These are phyloP conservation scores for Blastomyces silverae DNA, from an alignment of 2,329 filamentous ascomycete genomes.

Conservation along the genomic window DNA sequence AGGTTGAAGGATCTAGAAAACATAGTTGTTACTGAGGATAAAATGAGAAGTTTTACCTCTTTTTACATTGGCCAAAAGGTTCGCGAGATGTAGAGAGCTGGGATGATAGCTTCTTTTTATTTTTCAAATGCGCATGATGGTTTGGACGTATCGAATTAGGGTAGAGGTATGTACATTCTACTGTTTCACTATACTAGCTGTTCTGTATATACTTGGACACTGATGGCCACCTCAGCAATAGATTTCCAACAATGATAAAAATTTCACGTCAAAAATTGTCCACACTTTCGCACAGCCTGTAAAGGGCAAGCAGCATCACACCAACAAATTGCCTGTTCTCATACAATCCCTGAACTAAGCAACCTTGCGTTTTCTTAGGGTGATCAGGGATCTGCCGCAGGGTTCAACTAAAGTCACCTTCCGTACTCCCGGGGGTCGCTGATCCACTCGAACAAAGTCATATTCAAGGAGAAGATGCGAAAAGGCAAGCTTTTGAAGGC, in stretches of 20 bases:
- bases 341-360: background rate
- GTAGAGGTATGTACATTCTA: background rate
- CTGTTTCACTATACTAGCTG: background rate
- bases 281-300: background rate
- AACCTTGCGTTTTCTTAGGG: background rate
- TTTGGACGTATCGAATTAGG: background rate
- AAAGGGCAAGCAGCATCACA: background rate
- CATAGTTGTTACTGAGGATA: background rate
- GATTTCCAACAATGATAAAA: too few relatives aligned
- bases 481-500: constrained; percentile 10
- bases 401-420: constrained; percentile 10
- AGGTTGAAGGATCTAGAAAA: background rate
- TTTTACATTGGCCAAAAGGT: background rate
- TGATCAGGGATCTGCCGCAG: background rate
- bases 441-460: constrained; percentile 9
- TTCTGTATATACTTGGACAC: background rate
- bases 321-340: background rate
- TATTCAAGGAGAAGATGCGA: constrained; percentile 12
- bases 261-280: too few relatives aligned
- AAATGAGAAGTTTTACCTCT: background rate
- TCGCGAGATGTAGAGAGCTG: background rate
- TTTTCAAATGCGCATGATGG: background rate
- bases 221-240: background rate
- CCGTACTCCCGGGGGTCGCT: constrained; percentile 1
- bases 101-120: background rate